Base-by-base conservation (phyloP, 2,329 filamentous ascomycete species). In the Hypoxylon sp. region DNA sequence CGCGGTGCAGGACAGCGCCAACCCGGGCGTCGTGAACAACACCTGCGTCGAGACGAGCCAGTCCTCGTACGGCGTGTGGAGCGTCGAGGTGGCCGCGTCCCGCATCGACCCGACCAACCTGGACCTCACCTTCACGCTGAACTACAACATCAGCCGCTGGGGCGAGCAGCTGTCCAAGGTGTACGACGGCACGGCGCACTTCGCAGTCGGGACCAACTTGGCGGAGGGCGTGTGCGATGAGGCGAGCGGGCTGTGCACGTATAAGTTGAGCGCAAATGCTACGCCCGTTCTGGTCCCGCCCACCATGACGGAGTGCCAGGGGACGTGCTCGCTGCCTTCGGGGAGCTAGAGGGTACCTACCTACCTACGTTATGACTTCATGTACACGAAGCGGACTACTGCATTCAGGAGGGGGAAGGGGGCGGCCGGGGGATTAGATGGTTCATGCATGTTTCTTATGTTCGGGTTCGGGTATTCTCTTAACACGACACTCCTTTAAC, bases 81-180 rank as follows among this genome's bases (percentile, higher is more conserved):
- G 51, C 25, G 55, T 66, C 13, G 35, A 64, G 40, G 20, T 63
- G 17, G 33, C 7, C 3, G 7, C n/a, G n/a, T n/a, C 40, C 6
- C 40, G 40, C 6, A 1, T 50, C 17, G 55, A 51, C 53, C 20
- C 50, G 22, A 33, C 6, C 2, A 37, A 11, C 42, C 13, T 71
- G 4, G 44, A 66, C 3, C 37, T 69, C 13, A 2, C 10, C 7
- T 64, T 72, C 25, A 50, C 20, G 13, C 58, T 71, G 20, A 42
- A 54, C 35, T 71, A 72, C 22, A 72, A 69, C 17, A 37, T 68
- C 11, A 69, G 42, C 2, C 51, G 65, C 7, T 67, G 53, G 60
- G 48, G 42, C 35, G 8, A 17, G 40, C 40, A 44, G 13, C n/a
- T 7, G 17, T 61, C 17, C 11, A 72, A 72, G 63, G 31, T 67